phyloP scores from a whole-genome alignment of 2,329 filamentous ascomycete genomes.

The Fusarium liriodendri region DNA sequence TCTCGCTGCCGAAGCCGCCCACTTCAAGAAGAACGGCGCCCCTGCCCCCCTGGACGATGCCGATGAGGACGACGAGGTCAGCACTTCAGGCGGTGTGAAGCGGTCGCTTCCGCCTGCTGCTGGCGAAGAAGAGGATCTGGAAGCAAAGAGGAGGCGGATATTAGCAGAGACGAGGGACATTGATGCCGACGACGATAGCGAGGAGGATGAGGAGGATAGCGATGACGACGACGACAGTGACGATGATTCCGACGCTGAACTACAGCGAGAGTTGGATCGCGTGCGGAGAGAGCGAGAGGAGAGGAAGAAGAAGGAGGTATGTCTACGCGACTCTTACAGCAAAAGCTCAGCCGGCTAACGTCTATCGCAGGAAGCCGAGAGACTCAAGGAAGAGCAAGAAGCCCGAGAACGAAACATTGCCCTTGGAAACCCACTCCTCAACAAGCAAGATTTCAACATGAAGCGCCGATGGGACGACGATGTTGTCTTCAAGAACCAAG shows the following conservation, averaged over 20 bases:
- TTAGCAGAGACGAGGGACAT: slow-evolving; percentile 89
- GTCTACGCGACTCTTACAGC: background rate
- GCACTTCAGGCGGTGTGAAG: slow-evolving; percentile 63
- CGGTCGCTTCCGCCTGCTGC: slow-evolving; percentile 57
- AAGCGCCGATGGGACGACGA: slow-evolving; percentile 98
- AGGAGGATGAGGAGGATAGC: slow-evolving; percentile 68
- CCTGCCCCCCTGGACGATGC: slow-evolving; percentile 59
- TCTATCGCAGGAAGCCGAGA: slow-evolving; percentile 75
- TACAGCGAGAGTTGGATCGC: slow-evolving; percentile 93
- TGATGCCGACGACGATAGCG: slow-evolving; percentile 77
- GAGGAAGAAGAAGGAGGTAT: slow-evolving; percentile 54
- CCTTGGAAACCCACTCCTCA: slow-evolving; percentile 90
- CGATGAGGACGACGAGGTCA: slow-evolving; percentile 59
- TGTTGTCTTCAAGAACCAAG: slow-evolving; percentile 99
- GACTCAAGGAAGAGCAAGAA: slow-evolving; percentile 83
- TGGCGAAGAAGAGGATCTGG: slow-evolving; percentile 69
- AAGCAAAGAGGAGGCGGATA: slow-evolving; percentile 86
- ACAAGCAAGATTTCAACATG: slow-evolving; percentile 88
- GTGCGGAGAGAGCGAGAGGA: slow-evolving; percentile 80
- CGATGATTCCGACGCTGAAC: slow-evolving; percentile 74
- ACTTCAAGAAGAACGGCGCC: slow-evolving; percentile 82
- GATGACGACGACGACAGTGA: slow-evolving; percentile 62
- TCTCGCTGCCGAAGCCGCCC: slow-evolving; percentile 85
- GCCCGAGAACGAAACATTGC: slow-evolving; percentile 90
- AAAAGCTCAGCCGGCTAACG: slow-evolving; percentile 11